Percentiles rank a stretch among this genome's conserved stretches.
Evolutionary conservation across 2,329 filamentous ascomycete genomes (phyloP).

Genomic region (Teratosphaeria nubilosa): DNA sequence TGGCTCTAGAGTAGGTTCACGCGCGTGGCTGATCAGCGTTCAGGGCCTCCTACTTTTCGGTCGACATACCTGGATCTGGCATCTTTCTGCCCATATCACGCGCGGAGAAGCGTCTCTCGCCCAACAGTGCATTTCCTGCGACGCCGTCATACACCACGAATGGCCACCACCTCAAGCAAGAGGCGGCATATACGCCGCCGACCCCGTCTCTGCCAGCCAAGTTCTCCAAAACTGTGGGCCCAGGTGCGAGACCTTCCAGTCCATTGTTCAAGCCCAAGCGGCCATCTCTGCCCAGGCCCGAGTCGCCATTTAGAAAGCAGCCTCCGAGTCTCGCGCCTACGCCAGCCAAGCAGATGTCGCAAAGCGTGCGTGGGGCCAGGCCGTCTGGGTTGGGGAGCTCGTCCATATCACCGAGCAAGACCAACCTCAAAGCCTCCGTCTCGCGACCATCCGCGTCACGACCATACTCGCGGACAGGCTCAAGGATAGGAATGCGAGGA

Average conservation of each 20-base stretch:
- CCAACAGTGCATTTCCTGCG: constrained; percentile 48
- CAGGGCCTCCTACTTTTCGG: constrained; percentile 66
- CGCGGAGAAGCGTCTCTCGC: constrained; percentile 57
- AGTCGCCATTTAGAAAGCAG: constrained; percentile 65
- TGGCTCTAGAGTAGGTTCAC: neutral
- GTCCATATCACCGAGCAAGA: constrained; percentile 17
- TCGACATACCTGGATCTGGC: constrained; percentile 66
- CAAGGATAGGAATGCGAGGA: constrained; percentile 32
- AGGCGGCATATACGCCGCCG: constrained; percentile 44
- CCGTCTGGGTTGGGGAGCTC: constrained; percentile 30
- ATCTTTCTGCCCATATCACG: constrained; percentile 89
- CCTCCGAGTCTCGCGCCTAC: constrained; percentile 46
- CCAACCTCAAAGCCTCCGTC: constrained; percentile 37
- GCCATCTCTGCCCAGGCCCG: constrained; percentile 73
- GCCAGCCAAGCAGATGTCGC: constrained; percentile 49
- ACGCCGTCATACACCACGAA: constrained; percentile 54
- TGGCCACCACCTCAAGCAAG: constrained; percentile 11
- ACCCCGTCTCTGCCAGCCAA: constrained; percentile 43
- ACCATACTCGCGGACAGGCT: constrained; percentile 39
- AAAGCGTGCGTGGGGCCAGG: constrained; percentile 37
- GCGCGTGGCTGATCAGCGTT: neutral
- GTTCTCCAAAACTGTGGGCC: constrained; percentile 77
- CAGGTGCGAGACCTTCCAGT: constrained; percentile 56
- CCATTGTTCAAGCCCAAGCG: constrained; percentile 62
- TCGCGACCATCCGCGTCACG: constrained; percentile 38